Base-by-base conservation (phyloP, 768 basidiomycete species). In the Dioszegia crocea region DNA sequence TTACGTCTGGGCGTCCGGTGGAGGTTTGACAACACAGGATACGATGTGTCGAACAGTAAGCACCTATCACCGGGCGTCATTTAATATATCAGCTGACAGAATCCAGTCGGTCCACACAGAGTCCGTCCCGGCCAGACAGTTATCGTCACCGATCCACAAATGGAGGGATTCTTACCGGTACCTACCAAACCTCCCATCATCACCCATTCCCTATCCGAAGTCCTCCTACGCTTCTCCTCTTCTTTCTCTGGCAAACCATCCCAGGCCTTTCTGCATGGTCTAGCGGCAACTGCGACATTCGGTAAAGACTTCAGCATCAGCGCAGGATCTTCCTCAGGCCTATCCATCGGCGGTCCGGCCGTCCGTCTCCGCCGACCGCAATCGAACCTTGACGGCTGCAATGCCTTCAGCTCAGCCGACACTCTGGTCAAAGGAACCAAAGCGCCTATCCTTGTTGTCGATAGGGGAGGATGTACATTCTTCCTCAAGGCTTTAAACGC, bases 401-500 rank as follows among this genome's bases (percentile, higher is more conserved):
- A 31, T 33, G 59, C 59, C 24, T 57, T 62, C 47, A 27, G 33
- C 23, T 21, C 55, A 14, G 44, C 54, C 27, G 60, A 26, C 38
- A 59, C 55, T 17, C 31, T 43, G 17, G 40, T 30, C 33, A 29
- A 19, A 24, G 16, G 14, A 2, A 23, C 48, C 46, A 12, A 43
- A 12, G 2, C 30, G 9, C 48, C 49, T 36, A 29, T 91, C 23
- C 71, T 96, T 16, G 59, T 81, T 12, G 80, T 88, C 16, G 80
- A 80, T 43, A 83, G 94, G 27, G 94, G 94, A 4, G 83, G 81
- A 4, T 98, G 94, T 76, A 87, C 91, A 9, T 97, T 98, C 78
- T 76, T 90, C 14, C 83, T 89, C 64, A 99, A 99, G 78, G 80
- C 93, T 16, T 49, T 84, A 12, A 62, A 81, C 44, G 92, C 91